phyloP scores from a whole-genome alignment of 2,329 filamentous ascomycete species.

The Ophiostoma quercus region DNA sequence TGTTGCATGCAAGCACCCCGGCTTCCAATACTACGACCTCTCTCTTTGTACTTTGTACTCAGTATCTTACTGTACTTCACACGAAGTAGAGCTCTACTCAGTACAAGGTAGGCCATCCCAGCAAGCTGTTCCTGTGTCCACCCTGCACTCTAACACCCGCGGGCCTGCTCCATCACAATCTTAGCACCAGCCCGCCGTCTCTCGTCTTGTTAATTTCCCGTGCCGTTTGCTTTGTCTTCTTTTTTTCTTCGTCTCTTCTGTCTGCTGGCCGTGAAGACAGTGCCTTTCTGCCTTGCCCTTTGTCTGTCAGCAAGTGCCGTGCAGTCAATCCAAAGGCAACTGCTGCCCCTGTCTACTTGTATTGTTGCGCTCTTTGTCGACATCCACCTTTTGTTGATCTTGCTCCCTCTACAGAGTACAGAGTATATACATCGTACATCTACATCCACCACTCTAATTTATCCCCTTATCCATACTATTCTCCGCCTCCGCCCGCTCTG shows the following conservation, averaged over 20 bases:
- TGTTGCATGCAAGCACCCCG: background rate
- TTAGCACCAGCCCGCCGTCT: slow-evolving; percentile 12
- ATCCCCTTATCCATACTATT: slow-evolving; percentile 5
- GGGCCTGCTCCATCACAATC: slow-evolving; percentile 11
- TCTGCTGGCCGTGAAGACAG: background rate
- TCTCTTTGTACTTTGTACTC: too few relatives aligned
- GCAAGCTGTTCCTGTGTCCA: slow-evolving; percentile 2
- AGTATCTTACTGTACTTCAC: background rate
- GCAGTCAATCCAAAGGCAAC: background rate
- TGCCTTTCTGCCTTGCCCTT: background rate
- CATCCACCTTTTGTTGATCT: background rate
- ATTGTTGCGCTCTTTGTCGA: too few relatives aligned
- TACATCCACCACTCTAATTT: background rate
- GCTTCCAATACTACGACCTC: background rate
- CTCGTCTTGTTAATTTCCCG: slow-evolving; percentile 13
- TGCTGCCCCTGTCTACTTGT: background rate
- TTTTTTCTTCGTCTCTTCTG: background rate
- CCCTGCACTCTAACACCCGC: slow-evolving; percentile 1
- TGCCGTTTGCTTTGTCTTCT: background rate
- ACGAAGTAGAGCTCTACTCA: too few relatives aligned
- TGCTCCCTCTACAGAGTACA: background rate
- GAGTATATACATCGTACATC: background rate
- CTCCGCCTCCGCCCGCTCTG: slow-evolving; percentile 4
- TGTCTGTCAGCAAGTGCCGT: background rate
- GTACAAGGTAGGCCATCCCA: background rate